Conservation (phyloP, 176 grass and related monocot species). For the Cenchrus americanus region DNA sequence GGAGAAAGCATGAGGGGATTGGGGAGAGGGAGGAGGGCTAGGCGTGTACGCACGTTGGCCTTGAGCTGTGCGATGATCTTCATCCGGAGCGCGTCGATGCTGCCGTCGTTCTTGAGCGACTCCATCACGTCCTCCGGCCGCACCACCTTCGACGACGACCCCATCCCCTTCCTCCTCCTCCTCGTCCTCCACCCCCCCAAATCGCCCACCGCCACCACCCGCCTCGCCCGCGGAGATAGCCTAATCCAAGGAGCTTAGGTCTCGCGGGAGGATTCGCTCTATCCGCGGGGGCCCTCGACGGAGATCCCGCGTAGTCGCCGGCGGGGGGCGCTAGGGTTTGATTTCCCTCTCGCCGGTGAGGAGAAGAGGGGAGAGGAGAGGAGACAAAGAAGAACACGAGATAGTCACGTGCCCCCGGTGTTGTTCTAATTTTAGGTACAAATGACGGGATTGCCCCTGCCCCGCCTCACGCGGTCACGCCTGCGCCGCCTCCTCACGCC, state of each 20-base stretch:
- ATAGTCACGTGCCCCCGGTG: not conserved
- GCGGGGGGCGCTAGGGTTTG: slow-evolving; percentile 25
- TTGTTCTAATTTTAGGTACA: not conserved
- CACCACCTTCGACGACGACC: slow-evolving; percentile 66
- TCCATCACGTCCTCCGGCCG: slow-evolving; percentile 85
- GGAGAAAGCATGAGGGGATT: not conserved
- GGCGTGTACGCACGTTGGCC: slow-evolving; percentile 65
- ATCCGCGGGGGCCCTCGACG: not conserved
- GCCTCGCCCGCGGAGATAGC: not conserved
- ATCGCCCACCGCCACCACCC: not conserved
- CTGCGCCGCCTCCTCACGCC: not conserved
- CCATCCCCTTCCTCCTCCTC: slow-evolving; percentile 42
- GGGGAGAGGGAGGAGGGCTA: not conserved
- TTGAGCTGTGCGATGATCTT: slow-evolving; percentile 96
- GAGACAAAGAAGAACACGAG: not conserved
- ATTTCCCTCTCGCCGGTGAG: not conserved
- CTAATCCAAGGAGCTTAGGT: not conserved
- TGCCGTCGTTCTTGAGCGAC: slow-evolving; percentile 92
- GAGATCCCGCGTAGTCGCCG: not conserved
- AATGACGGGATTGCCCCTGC: slow-evolving; percentile 41
- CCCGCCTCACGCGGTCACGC: not conserved
- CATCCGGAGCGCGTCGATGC: slow-evolving; percentile 89
- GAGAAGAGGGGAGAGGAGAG: not conserved
- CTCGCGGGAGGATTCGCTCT: not conserved
- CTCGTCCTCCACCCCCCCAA: not conserved